A percentile compares a stretch with the other conserved stretches of the same genome.
Evolutionary conservation across 306 rosid species (phyloP).

Genomic region (Pterocarpus macrocarpus): DNA sequence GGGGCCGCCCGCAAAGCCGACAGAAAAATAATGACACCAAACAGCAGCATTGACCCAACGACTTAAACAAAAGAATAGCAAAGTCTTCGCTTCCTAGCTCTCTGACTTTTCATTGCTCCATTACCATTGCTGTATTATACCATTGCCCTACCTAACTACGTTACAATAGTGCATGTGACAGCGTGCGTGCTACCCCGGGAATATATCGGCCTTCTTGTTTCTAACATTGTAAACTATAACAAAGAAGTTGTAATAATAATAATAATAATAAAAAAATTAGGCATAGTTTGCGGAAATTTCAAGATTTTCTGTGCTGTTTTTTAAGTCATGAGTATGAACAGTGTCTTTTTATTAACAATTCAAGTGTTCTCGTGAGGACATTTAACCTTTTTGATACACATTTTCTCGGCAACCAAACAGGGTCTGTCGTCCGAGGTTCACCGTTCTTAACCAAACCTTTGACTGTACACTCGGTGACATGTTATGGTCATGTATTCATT

Average conservation of each 20-base stretch:
- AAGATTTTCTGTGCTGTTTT: too few species aligned
- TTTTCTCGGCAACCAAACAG: slow-evolving; percentile 43
- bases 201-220: too few species aligned
- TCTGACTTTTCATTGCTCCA: slow-evolving; percentile 23
- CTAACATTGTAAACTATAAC: too few species aligned
- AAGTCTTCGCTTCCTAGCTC: neutral
- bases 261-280: too few species aligned
- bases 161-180: too few species aligned
- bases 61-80: neutral
- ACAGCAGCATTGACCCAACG: slow-evolving; percentile 38
- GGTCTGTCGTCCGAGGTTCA: slow-evolving; percentile 2
- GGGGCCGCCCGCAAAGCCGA: slow-evolving; percentile 24
- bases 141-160: too few species aligned
- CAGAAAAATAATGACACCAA: neutral
- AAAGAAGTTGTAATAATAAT: too few species aligned
- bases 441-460: slow-evolving; percentile 22
- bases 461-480: neutral
- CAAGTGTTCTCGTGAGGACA: neutral
- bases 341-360: too few species aligned
- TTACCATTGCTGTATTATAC: neutral
- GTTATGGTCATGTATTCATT: slow-evolving; percentile 42
- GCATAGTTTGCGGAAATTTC: too few species aligned
- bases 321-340: too few species aligned
- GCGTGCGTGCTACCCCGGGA: too few species aligned
- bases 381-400: slow-evolving; percentile 5